These are phyloP conservation scores for Saccharomycopsis selenospora DNA, from an alignment of 805 yeast species.

Conservation along the genomic window DNA sequence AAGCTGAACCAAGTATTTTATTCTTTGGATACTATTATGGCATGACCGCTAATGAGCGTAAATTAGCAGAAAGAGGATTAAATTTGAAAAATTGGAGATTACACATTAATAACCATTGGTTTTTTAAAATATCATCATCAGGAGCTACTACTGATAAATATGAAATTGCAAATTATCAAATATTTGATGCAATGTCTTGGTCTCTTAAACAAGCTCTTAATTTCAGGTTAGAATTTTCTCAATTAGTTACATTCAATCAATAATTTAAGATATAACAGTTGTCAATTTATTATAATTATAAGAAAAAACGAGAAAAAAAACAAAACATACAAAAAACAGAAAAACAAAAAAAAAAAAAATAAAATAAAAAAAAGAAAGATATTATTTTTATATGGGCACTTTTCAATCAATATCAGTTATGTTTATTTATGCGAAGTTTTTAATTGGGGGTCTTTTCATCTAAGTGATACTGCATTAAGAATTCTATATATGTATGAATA, in stretches of 20 bases:
- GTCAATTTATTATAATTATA: no score
- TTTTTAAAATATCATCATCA: conserved; percentile 5
- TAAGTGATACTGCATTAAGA: no score
- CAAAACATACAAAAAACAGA: no score
- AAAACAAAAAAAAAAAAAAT: no score
- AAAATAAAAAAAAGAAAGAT: no score
- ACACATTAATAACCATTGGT: conserved; percentile 16
- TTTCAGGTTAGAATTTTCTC: conserved; percentile 13
- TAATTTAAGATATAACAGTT: neutral
- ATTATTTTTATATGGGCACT: no score
- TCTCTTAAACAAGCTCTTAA: conserved; percentile 8
- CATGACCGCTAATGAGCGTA: conserved; percentile 10
- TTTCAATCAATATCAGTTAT: no score
- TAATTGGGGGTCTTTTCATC: no score
- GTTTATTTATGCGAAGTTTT: no score
- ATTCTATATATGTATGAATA: no score
- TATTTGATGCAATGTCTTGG: conserved; percentile 19
- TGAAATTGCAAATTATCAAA: conserved; percentile 15
- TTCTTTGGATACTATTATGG: conserved; percentile 21
- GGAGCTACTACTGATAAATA: conserved; percentile 2
- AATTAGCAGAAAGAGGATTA: conserved; percentile 16
- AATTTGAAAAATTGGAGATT: conserved; percentile 17
- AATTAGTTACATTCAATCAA: conserved; percentile 3
- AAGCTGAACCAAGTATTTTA: conserved; percentile 10
- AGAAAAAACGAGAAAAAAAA: no score